Evolutionary conservation across 177 flowering plant species (phyloP), one percentile per base, ranked within the genome.

Genomic region (Vitis hybrid): DNA sequence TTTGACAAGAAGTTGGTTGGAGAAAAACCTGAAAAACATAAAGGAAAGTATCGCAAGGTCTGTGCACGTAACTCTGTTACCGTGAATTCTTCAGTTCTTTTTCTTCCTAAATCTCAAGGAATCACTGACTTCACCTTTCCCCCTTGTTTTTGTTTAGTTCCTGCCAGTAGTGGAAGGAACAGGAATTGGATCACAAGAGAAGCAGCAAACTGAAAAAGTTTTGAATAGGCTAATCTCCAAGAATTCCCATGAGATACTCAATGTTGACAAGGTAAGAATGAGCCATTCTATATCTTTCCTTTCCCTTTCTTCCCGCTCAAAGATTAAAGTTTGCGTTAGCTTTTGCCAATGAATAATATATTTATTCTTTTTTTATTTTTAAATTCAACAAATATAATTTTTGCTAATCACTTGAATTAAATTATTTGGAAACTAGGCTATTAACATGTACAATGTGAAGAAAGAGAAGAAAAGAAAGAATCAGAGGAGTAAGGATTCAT

Each of bases 1-100:
- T 96, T 96, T 73, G 99, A 96, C 78, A 91, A 87, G 84, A 93
- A 96, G 78, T 79, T 93, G 64, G 82, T 86, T 1, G 99, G 97
- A 66, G 99, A 96, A 70, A 93, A 96, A 76, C 86, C 92, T 51
- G 80, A 81, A 60, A 90, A 90, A 72, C 90, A 85, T 75, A 74
- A 89, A 20, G 97, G 95, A 61, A 96, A 93, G 73, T 84, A 80
- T 73, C 86, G 97, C 56, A 95, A 96, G 98, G 99, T 95, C 72
- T 62, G 81, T 70, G 3, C 11, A 8, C 56, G 61, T 19, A n/a
- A 1, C 59, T 11, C 53, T 26, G 20, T 11, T 66, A 45, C 18
- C 49, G 29, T 61, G 6, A 64, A 72, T 55, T 48, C 5, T 55
- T 69, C 55, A 13, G 49, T 62, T 14, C 4, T 67, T 31, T 39